Evolutionary conservation across 1,284 basidiomycete species (phyloP).

Genomic region (Prillingera fragicola): DNA sequence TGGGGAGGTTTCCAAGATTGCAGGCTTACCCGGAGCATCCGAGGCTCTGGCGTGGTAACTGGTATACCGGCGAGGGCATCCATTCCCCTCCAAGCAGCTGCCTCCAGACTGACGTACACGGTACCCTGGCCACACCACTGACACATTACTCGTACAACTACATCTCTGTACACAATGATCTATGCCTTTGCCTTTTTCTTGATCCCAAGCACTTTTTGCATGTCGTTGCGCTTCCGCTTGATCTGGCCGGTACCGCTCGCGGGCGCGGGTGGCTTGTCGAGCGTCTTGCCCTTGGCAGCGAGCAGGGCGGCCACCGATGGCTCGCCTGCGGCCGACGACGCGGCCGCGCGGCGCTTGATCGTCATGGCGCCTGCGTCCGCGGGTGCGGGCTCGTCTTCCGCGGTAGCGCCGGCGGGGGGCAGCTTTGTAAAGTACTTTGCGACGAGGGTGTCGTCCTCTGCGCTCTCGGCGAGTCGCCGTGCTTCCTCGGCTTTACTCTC

Average conservation of each 20-base stretch:
- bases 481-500: conserved; percentile 53
- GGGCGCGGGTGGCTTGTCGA: conserved; percentile 39
- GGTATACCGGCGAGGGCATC: no score
- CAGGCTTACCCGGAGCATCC: no score
- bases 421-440: conserved; percentile 79
- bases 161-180: not conserved
- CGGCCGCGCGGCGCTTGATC: conserved; percentile 67
- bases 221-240: conserved; percentile 54
- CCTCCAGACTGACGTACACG: no score
- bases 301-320: conserved; percentile 66
- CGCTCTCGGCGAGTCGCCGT: conserved; percentile 58
- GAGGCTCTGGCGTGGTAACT: no score
- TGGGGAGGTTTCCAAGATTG: no score
- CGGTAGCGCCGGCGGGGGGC: conserved; percentile 38
- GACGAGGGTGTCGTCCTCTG: conserved; percentile 87
- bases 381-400: conserved; percentile 25
- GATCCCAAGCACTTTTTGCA: conserved; percentile 52
- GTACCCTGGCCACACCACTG: no score
- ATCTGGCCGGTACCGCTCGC: conserved; percentile 47
- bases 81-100: no score
- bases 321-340: conserved; percentile 47
- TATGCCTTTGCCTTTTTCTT: conserved; percentile 52
- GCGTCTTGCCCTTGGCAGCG: conserved; percentile 61
- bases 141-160: not conserved
- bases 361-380: conserved; percentile 52